Evolutionary conservation across 768 basidiomycete species (phyloP).

Genomic region (Termitomyces sp.): DNA sequence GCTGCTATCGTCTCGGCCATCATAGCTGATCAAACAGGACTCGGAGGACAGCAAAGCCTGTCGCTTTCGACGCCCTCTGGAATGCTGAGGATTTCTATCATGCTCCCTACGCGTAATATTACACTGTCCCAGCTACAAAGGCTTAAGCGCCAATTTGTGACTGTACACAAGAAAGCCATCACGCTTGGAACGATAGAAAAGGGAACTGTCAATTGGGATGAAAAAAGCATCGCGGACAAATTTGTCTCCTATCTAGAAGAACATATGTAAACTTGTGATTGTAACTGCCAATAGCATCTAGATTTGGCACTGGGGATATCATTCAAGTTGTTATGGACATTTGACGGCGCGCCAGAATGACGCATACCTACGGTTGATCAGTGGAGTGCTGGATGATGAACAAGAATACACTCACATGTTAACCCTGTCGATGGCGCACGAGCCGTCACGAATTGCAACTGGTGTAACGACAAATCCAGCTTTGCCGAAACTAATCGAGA

Average conservation of each 20-base stretch:
- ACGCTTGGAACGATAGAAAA: slow-evolving; percentile 77
- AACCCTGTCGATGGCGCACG: slow-evolving; percentile 55
- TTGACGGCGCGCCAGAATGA: slow-evolving; percentile 29
- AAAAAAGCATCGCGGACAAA: slow-evolving; percentile 61
- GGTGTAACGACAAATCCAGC: slow-evolving; percentile 49
- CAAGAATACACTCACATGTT: slow-evolving; percentile 48
- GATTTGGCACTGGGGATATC: not conserved
- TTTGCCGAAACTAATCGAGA: slow-evolving; percentile 36
- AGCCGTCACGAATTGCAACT: slow-evolving; percentile 47
- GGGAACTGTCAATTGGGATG: slow-evolving; percentile 72
- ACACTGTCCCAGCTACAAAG: slow-evolving; percentile 88
- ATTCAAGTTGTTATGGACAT: slow-evolving; percentile 4
- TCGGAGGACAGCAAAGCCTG: slow-evolving; percentile 49
- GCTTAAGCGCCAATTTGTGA: slow-evolving; percentile 87
- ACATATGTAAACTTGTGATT: slow-evolving; percentile 42
- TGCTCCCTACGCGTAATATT: slow-evolving; percentile 63
- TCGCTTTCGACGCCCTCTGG: slow-evolving; percentile 36
- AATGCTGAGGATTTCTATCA: slow-evolving; percentile 39
- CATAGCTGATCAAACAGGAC: slow-evolving; percentile 52
- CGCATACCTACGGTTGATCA: slow-evolving; percentile 23
- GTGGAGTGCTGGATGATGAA: not conserved
- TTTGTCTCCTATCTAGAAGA: slow-evolving; percentile 73
- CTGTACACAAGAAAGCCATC: slow-evolving; percentile 84
- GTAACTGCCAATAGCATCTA: not conserved
- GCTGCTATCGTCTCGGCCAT: slow-evolving; percentile 67